Conservation (phyloP, 768 basidiomycete species). For the Phaffia australis region DNA sequence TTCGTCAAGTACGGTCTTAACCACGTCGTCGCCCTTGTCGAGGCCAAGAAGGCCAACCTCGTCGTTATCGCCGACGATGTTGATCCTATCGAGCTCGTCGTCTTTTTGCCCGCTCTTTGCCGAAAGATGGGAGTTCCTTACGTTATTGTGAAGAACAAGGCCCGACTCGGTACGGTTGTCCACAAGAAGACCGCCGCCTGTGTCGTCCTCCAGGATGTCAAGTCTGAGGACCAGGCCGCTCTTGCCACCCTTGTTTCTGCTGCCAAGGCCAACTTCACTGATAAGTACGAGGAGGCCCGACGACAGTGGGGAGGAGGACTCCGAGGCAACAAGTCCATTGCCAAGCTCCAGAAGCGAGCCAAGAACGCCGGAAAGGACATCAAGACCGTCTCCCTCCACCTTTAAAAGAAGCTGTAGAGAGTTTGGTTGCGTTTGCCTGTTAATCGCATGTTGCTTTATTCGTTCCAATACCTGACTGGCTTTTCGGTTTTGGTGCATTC, state of each 20-base stretch:
- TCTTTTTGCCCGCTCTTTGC: slow-evolving; percentile 96
- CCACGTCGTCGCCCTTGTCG: slow-evolving; percentile 82
- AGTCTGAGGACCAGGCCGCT: slow-evolving; percentile 85
- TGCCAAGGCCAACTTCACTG: slow-evolving; percentile 94
- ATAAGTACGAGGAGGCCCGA: slow-evolving; percentile 83
- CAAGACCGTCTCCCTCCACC: slow-evolving; percentile 37
- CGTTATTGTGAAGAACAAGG: slow-evolving; percentile 95
- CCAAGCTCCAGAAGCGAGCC: slow-evolving; percentile 86
- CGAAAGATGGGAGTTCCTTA: slow-evolving; percentile 99
- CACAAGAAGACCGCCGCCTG: slow-evolving; percentile 98
- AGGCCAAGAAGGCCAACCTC: slow-evolving; percentile 93
- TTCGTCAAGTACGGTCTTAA: slow-evolving; percentile 95
- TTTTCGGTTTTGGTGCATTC: neutral
- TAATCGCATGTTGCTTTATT: neutral
- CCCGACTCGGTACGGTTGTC: slow-evolving; percentile 91
- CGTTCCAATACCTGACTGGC: neutral
- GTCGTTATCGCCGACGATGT: slow-evolving; percentile 94
- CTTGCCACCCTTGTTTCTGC: slow-evolving; percentile 85
- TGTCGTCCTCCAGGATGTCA: slow-evolving; percentile 82
- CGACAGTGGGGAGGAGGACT: slow-evolving; percentile 92
- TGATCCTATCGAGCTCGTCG: slow-evolving; percentile 72
- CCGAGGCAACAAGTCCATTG: slow-evolving; percentile 78
- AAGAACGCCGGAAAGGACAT: slow-evolving; percentile 63
- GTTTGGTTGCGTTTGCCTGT: neutral
- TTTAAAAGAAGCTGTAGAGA: slow-evolving; percentile 32